Evolutionary conservation across 179 eudicot genomes (phyloP), one percentile per base, ranked within the genome.

Genomic region (Amaranthus tricolor): DNA sequence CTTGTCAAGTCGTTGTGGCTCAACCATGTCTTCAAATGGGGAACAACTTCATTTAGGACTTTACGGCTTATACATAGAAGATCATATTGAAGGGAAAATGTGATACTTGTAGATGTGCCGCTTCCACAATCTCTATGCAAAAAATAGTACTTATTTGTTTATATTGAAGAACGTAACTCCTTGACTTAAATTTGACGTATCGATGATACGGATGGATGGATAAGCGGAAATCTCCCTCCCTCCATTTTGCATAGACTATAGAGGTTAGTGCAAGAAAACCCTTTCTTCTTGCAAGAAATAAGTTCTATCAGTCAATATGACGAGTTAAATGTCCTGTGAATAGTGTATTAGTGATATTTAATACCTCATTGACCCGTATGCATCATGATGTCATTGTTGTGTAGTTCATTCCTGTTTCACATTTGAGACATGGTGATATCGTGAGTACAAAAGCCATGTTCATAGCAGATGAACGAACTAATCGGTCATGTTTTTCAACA

Each of bases 401-500:
- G 16, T 14, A 62, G 6, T 59, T 21, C 31, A 19, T 59, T 1
- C 62, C 48, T 62, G n/a, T 43, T 51, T 12, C 31, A 6, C 59
- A 51, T 8, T 21, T 52, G 5, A n/a, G 24, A 31, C 5, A 44
- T 15, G 9, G 6, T 31, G 40, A 31, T 31, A 48, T 43, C 10
- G 53, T 49, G 55, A 48, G 0, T 48, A 5, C 7, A 11, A 5
- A 17, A 49, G 6, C 72, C 11, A 14, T 68, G n/a, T 14, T 45
- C 24, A 20, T 45, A 44, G 6, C 19, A 66, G 48, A 40, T 24
- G 17, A 47, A 14, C 44, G 7, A 14, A 59, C 66, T 50, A 20
- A 21, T 40, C 52, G 0, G 47, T 15, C 15, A 17, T 16, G 47
- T 20, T 63, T 31, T 53, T 47, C 44, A 16, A 49, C 71, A 88